phyloP scores from a whole-genome alignment of 108 stramenopile species.

The Phaeodactylum tricornutum region DNA sequence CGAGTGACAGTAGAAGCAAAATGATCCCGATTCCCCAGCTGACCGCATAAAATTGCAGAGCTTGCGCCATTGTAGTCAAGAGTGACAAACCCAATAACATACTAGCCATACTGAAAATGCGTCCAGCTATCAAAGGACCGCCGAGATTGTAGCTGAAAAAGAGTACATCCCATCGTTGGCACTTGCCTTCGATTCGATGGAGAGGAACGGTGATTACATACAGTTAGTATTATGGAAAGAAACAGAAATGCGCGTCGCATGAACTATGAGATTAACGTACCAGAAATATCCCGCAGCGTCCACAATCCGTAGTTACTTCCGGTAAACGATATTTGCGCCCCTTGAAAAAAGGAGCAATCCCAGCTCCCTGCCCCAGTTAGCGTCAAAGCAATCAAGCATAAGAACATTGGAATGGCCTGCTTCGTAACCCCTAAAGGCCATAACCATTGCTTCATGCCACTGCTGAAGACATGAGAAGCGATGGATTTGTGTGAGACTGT shows the following conservation, averaged over 20 bases:
- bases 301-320: constrained; percentile 13
- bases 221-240: too few relatives aligned
- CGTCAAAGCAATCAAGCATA: constrained; percentile 1
- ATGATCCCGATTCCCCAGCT: constrained; percentile 9
- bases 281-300: constrained; percentile 5
- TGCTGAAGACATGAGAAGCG: too few relatives aligned
- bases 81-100: constrained; percentile 18
- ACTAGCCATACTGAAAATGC: constrained; percentile 13
- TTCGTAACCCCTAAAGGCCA: neutral
- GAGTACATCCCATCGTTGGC: constrained; percentile 22
- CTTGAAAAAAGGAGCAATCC: constrained; percentile 10
- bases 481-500: too few relatives aligned
- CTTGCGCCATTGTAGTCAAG: constrained; percentile 15
- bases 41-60: constrained; percentile 5
- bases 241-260: too few relatives aligned
- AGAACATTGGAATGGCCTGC: neutral
- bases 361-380: constrained; percentile 9
- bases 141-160: constrained; percentile 15
- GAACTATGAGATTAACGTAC: too few relatives aligned
- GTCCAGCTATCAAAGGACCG: constrained; percentile 6
- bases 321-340: constrained; percentile 8
- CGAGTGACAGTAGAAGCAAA: constrained; percentile 2
- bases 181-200: too few relatives aligned
- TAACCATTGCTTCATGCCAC: too few relatives aligned
- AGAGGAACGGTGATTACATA: too few relatives aligned